Percentiles rank a stretch among this genome's conserved stretches.
These are phyloP conservation scores for Coriaria nepalensis DNA, from an alignment of 306 rosid species.

Conservation along the genomic window DNA sequence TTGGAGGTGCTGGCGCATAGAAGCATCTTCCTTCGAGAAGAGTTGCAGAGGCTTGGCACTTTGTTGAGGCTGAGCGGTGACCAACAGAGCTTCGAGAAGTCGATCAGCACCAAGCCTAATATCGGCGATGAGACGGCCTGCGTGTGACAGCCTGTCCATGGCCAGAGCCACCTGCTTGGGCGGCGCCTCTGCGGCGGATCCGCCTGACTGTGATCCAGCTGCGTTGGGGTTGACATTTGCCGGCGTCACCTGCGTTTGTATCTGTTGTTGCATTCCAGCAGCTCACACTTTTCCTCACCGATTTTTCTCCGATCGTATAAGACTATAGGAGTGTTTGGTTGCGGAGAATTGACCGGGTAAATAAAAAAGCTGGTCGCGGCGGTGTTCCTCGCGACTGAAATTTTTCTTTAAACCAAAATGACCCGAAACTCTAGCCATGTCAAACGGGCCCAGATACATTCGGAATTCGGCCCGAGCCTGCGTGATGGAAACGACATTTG, in stretches of 20 bases:
- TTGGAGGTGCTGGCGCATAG: slow-evolving; percentile 72
- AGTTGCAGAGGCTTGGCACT: slow-evolving; percentile 54
- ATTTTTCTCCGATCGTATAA: too few relatives aligned
- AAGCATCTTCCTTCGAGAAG: slow-evolving; percentile 60
- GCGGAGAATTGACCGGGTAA: too few relatives aligned
- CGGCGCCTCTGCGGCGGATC: slow-evolving; percentile 56
- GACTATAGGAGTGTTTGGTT: too few relatives aligned
- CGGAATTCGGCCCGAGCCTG: too few relatives aligned
- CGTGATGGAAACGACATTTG: too few relatives aligned
- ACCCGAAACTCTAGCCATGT: too few relatives aligned
- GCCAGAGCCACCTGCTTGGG: slow-evolving; percentile 91
- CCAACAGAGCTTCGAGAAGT: slow-evolving; percentile 70
- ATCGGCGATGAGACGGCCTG: slow-evolving; percentile 74
- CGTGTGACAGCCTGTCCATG: slow-evolving; percentile 74
- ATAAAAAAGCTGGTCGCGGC: too few relatives aligned
- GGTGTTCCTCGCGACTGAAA: too few relatives aligned
- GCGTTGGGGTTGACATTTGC: slow-evolving; percentile 25
- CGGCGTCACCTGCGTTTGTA: slow-evolving; percentile 29
- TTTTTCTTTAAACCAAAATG: too few relatives aligned
- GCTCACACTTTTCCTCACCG: too few relatives aligned
- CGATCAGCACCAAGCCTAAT: slow-evolving; percentile 85
- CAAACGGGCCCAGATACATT: too few relatives aligned
- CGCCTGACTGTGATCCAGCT: slow-evolving; percentile 22
- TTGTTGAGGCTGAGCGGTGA: slow-evolving; percentile 59
- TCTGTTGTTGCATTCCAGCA: slow-evolving; percentile 19